Conservation (phyloP, 768 basidiomycete species). For the Lyophyllum semitale region DNA sequence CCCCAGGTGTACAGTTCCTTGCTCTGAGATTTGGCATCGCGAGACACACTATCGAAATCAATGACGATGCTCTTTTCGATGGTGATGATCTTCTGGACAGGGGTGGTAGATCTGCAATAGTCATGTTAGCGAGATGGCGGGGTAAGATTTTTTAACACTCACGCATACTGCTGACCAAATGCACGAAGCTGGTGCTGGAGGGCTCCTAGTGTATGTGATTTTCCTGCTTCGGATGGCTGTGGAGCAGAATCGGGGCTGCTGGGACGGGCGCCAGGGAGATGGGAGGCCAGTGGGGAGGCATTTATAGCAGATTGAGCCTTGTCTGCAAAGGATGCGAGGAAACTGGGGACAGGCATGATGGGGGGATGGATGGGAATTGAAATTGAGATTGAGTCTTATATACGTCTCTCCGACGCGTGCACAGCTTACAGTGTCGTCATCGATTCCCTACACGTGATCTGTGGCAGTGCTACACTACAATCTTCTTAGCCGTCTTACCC, state of each 20-base stretch:
- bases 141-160: slow-evolving; percentile 22
- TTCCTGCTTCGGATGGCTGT: slow-evolving; percentile 49
- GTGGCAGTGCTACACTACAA: slow-evolving; percentile 50
- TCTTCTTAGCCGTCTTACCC: slow-evolving; percentile 81
- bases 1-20: slow-evolving; percentile 90
- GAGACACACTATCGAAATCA: slow-evolving; percentile 66
- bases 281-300: slow-evolving; percentile 57
- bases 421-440: slow-evolving; percentile 7
- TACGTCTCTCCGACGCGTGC: slow-evolving; percentile 14
- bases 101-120: slow-evolving; percentile 50
- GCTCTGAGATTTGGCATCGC: slow-evolving; percentile 71
- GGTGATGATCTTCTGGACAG: slow-evolving; percentile 80
- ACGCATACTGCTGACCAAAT: slow-evolving; percentile 77
- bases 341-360: slow-evolving; percentile 67
- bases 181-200: slow-evolving; percentile 74
- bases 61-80: slow-evolving; percentile 76
- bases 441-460: not conserved
- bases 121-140: slow-evolving; percentile 7
- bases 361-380: slow-evolving; percentile 15
- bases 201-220: slow-evolving; percentile 57
- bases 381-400: slow-evolving; percentile 15
- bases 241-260: slow-evolving; percentile 36
- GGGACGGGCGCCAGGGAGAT: slow-evolving; percentile 43
- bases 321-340: slow-evolving; percentile 69
- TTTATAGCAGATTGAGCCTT: slow-evolving; percentile 76